Percentiles rank a stretch among this genome's conserved stretches.
Evolutionary conservation across 2,329 filamentous ascomycete genomes (phyloP).

Genomic region (Pezicula rhizophila): DNA sequence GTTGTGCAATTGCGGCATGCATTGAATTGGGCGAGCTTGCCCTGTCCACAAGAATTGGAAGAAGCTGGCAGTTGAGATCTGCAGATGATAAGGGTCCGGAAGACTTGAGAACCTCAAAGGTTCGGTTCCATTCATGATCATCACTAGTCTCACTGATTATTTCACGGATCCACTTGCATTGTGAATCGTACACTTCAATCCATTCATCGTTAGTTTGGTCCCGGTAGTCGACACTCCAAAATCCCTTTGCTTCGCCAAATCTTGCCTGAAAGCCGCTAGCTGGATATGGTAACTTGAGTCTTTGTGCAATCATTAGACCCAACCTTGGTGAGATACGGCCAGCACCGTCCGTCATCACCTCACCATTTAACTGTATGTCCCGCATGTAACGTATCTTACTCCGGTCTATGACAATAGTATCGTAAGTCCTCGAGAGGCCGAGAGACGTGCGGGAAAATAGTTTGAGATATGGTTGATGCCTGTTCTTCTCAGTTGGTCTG

Average conservation of each 20-base stretch:
- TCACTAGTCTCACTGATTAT: constrained; percentile 31
- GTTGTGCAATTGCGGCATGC: constrained; percentile 39
- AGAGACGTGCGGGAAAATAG: constrained; percentile 52
- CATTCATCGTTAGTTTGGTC: constrained; percentile 44
- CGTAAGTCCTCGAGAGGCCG: constrained; percentile 36
- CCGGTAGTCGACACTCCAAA: constrained; percentile 60
- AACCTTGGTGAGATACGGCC: constrained; percentile 57
- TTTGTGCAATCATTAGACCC: constrained; percentile 43
- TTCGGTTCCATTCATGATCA: constrained; percentile 44
- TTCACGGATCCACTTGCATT: constrained; percentile 60
- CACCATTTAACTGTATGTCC: constrained; percentile 15
- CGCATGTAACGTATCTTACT: constrained; percentile 37
- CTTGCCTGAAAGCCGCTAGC: constrained; percentile 65
- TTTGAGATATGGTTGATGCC: constrained; percentile 43
- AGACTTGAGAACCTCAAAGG: constrained; percentile 55
- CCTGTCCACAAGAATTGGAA: constrained; percentile 60
- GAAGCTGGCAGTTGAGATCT: constrained; percentile 59
- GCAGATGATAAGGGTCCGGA: constrained; percentile 44
- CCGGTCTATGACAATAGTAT: constrained; percentile 39
- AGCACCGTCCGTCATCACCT: constrained; percentile 63
- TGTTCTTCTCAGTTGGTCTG: constrained; percentile 39
- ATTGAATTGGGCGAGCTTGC: constrained; percentile 40
- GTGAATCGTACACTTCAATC: constrained; percentile 63
- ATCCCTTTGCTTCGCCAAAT: constrained; percentile 67
- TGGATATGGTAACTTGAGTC: constrained; percentile 44